Base-by-base conservation (phyloP, 495 filamentous ascomycete species). In the Trichoderma erinaceum region DNA sequence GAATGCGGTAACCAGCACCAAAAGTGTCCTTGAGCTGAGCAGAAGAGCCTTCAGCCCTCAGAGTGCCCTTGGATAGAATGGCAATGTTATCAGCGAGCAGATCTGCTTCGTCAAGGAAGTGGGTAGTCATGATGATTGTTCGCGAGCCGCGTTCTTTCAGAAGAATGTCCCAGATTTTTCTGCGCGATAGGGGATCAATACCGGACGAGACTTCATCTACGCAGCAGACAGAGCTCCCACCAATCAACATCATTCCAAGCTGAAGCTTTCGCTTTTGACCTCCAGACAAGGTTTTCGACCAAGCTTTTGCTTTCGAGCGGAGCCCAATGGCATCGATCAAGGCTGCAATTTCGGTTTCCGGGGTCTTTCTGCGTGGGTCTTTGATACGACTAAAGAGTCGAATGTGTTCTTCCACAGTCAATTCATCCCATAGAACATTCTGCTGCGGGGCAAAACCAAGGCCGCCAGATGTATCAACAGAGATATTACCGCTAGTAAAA, bases 161-260 rank as follows among this genome's bases (percentile, higher is more conserved):
- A 11, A 93, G 76, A 67, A 93, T 93, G 70, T 92, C 88, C 90
- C 90, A 93, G 63, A 93, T 87, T 72, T 90, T 92, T 13, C 89
- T 79, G 38, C 90, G 78, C 41, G 85, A 87, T 4, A 93, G 79
- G 2, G 90, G 90, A 73, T 93, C 90, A 11, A 93, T 79, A 6
- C 90, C 90, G 56, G 85, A 87, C 10, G 86, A 89, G 16, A 91
- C 89, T 72, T 93, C 90, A 71, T 93, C 90, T n/a, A 93, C 86
- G 74, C 89, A 90, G 72, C 90, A 93, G 15, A 93, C 84, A 8
- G 79, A 82, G 65, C 85, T 88, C 8, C 89, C 91, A 41, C 90
- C 90, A 23, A 89, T 90, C 58, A 93, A 86, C 89, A 92, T 92
- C 82, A 91, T 90, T 21, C 86, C 86, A 13, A 93, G 81, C 70